phyloP scores from a whole-genome alignment of 140 eudicot genomes.

The Stevia rebaudiana region DNA sequence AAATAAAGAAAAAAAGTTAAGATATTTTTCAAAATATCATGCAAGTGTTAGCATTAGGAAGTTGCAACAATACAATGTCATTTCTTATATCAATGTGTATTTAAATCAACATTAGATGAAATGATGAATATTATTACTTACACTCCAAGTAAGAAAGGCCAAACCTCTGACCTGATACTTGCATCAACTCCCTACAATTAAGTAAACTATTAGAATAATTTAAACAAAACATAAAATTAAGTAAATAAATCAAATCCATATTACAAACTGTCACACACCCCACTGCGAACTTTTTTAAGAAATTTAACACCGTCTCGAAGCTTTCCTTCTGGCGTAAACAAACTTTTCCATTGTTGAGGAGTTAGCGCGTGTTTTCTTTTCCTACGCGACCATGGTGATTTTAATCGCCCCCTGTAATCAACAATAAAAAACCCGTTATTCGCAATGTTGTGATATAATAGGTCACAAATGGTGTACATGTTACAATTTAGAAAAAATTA shows the following conservation, averaged over 20 bases:
- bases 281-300: conserved; percentile 74
- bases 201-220: conserved; percentile 4
- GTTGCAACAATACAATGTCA: no score
- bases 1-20: background rate
- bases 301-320: conserved; percentile 68
- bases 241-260: background rate
- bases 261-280: conserved; percentile 36
- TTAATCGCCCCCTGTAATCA: conserved; percentile 49
- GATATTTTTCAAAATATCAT: no score
- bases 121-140: conserved; percentile 46
- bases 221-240: background rate
- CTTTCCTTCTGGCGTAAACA: conserved; percentile 59
- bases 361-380: conserved; percentile 71
- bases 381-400: conserved; percentile 86
- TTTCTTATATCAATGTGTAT: no score
- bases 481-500: background rate
- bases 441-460: no score
- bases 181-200: conserved; percentile 79
- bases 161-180: conserved; percentile 67
- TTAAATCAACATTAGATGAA: no score
- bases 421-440: conserved; percentile 6
- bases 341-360: conserved; percentile 64
- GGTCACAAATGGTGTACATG: background rate
- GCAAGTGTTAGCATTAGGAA: no score
- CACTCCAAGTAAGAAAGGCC: conserved; percentile 98